Percentiles rank a stretch among this genome's conserved stretches.
These are phyloP conservation scores for Aquilaria sinensis DNA, from an alignment of 345 rosid species.

Conservation along the genomic window DNA sequence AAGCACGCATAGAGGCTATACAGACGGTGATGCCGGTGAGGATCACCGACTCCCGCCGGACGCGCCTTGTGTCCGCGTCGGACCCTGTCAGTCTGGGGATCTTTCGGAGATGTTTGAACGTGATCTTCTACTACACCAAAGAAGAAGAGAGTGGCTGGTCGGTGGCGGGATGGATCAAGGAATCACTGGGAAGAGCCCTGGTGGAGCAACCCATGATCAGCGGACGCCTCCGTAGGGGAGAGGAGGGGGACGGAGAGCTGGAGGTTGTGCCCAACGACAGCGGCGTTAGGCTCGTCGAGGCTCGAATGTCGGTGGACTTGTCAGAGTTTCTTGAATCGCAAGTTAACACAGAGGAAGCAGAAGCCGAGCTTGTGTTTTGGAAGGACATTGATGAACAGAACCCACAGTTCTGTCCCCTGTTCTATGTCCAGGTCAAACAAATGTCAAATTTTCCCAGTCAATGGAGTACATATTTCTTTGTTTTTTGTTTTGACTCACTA, in stretches of 20 bases:
- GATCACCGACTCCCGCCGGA: conserved; percentile 45
- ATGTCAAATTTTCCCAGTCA: no score
- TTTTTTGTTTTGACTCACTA: neutral
- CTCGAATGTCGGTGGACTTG: conserved; percentile 33
- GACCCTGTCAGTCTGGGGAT: conserved; percentile 31
- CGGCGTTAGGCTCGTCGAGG: conserved; percentile 65
- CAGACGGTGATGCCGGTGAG: conserved; percentile 43
- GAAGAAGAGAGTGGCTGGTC: conserved; percentile 29
- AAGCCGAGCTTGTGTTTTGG: conserved; percentile 65
- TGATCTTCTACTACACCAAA: conserved; percentile 40
- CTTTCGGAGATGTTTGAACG: conserved; percentile 39
- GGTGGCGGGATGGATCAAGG: conserved; percentile 69
- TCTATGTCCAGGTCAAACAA: conserved; percentile 56
- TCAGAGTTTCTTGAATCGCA: conserved; percentile 42
- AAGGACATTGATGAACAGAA: conserved; percentile 57
- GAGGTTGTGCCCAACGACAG: conserved; percentile 73
- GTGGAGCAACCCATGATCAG: conserved; percentile 48
- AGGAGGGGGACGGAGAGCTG: conserved; percentile 30
- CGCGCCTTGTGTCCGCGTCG: conserved; percentile 25
- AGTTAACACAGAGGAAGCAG: conserved; percentile 28
- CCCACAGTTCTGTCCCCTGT: conserved; percentile 66
- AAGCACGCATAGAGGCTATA: conserved; percentile 37
- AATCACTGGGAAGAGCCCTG: conserved; percentile 55
- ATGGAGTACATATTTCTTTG: neutral
- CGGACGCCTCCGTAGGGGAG: conserved; percentile 50